Base-by-base conservation (phyloP, 768 basidiomycete genomes). In the Boletus sp. region DNA sequence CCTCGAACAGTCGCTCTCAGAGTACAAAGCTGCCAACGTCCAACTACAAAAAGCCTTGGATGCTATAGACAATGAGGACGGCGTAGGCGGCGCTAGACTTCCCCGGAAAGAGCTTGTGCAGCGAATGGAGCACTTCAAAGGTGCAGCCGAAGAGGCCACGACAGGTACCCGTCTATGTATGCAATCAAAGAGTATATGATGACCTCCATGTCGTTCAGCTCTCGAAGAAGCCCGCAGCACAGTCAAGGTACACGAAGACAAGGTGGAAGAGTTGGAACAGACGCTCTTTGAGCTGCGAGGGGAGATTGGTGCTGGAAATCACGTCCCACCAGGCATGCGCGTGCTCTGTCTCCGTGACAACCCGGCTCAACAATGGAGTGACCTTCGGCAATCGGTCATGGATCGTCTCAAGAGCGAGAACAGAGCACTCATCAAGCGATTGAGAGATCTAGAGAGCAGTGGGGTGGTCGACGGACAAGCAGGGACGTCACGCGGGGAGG, bases 401-500 rank as follows among this genome's bases (percentile, higher is more conserved):
- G 86, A 94, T 37, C 76, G 87, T 20, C 75, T 98, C 35, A 85
- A 82, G 71, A 76, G 73, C 42, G 96, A 99, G 77, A 99, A 98
- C 66, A 83, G 84, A 45, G 93, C 90, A 2, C 74, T 98, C 18
- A 72, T 96, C 58, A 81, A 78, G 47, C 75, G 88, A 44, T 66
- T 96, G 53, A 77, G 75, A 61, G 84, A 83, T 14, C 72, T 92
- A 5, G 89, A 89, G 65, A 75, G 71, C 28, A 74, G 67, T 10
- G 75, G 73, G 15, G 61, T 50, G 18, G 60, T 60, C 4, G 71
- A 62, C 3, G 32, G 58, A 17, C 58, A 70, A 18, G 64, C 60
- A 28, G 60, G 52, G 14, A 39, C 50, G 12, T 55, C 57, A 7
- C 58, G 57, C 17, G 58, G 65, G 9, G 65, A 58, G 30, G 59